Conservation (phyloP, 768 basidiomycete genomes). For the Tremella mesenterica region DNA sequence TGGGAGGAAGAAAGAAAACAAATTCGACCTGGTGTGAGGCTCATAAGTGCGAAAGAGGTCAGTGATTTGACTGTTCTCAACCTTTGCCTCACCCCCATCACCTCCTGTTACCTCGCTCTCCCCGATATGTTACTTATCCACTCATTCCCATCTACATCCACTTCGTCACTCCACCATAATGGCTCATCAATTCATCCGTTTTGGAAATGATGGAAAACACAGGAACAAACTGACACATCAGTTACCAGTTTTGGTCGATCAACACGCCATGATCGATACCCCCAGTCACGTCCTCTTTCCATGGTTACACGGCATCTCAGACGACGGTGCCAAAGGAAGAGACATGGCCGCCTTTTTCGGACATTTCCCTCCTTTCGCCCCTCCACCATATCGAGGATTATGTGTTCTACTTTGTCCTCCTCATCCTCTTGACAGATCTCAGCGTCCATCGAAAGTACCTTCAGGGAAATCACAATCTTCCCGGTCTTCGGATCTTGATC, state of each 20-base stretch:
- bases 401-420: slow-evolving; percentile 32
- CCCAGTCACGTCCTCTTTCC: slow-evolving; percentile 41
- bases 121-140: neutral
- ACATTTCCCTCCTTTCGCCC: slow-evolving; percentile 38
- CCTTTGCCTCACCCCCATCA: neutral
- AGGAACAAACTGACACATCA: slow-evolving; percentile 1
- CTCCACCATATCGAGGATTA: slow-evolving; percentile 40
- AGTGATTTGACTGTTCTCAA: neutral
- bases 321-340: slow-evolving; percentile 33
- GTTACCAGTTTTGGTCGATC: slow-evolving; percentile 29
- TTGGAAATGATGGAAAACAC: too few relatives aligned
- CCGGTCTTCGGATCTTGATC: neutral
- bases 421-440: slow-evolving; percentile 25
- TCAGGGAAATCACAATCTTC: neutral
- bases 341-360: slow-evolving; percentile 43
- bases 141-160: neutral
- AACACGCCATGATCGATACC: slow-evolving; percentile 34
- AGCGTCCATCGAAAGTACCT: neutral
- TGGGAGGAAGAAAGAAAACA: slow-evolving; percentile 30
- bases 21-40: slow-evolving; percentile 31
- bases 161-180: too few relatives aligned
- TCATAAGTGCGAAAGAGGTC: slow-evolving; percentile 34
- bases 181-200: too few relatives aligned
- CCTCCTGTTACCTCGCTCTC: too few relatives aligned
- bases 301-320: slow-evolving; percentile 43